Evolutionary conservation across 108 stramenopile species (phyloP).

Genomic region (Cyclostephanos tholiformis): DNA sequence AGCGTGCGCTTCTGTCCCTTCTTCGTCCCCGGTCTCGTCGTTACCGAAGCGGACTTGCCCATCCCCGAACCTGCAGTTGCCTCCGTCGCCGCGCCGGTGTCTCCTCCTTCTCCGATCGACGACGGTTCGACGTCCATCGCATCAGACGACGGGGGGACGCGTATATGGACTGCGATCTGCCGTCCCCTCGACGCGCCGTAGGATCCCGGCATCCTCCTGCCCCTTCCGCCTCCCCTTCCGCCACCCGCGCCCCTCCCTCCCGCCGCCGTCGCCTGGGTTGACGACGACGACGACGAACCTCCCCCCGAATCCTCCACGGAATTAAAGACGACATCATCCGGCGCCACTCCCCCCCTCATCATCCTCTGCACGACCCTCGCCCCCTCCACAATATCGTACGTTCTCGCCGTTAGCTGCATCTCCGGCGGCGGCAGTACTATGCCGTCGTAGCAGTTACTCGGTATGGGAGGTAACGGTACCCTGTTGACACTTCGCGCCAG

Average conservation of each 20-base stretch:
- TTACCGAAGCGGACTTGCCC: too few species aligned
- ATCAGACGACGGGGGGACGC: not conserved
- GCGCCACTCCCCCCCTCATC: conserved; percentile 41
- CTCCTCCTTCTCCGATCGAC: not conserved
- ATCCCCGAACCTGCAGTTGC: too few species aligned
- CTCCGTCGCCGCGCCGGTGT: too few species aligned
- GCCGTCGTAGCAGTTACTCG: conserved; percentile 73
- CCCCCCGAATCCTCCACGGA: too few species aligned
- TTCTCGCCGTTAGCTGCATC: conserved; percentile 72
- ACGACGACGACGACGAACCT: not conserved
- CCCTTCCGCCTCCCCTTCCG: not conserved
- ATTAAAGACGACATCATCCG: not conserved
- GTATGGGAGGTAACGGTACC: conserved; percentile 75
- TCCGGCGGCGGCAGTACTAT: conserved; percentile 67
- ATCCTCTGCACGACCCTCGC: conserved; percentile 62
- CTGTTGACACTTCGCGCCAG: conserved; percentile 65
- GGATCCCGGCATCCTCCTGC: not conserved
- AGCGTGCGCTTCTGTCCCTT: too few species aligned
- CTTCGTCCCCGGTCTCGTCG: too few species aligned
- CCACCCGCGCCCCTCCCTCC: not conserved
- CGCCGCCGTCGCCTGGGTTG: not conserved
- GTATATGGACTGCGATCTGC: not conserved
- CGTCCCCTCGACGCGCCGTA: not conserved
- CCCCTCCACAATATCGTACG: conserved; percentile 84
- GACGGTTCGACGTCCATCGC: not conserved